Base-by-base conservation (phyloP, 1,284 basidiomycete genomes). In the Hemileia vastatrix region DNA sequence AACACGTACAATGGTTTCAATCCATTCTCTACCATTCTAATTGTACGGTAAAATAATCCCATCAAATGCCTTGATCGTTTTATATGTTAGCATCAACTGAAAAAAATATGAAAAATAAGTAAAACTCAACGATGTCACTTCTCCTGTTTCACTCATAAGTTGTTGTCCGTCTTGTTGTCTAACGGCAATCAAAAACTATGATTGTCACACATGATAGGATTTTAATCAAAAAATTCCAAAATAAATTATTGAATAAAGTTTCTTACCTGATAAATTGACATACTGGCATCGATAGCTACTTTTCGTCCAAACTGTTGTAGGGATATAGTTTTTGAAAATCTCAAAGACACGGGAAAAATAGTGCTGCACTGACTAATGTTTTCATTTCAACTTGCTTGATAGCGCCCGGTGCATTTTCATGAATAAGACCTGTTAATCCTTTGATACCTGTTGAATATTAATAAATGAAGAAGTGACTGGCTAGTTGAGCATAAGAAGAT, bases 1-100 rank as follows among this genome's bases (percentile, higher is more conserved):
- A 99, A 99, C 21, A 99, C 90, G 77, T 97, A 98, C 53, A 87
- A 88, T 0, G 94, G 94, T 75, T 99, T 98, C 75, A 98, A 92
- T 3, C 95, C 95, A 70, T 95, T 91, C 77, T 99, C 95, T n/a
- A 95, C 90, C 79, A 98, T 98, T 21, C 95, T 84, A 65, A 96
- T 89, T 0, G 92, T 95, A 32, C 94, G 84, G 74, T 97, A 97
- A 79, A 98, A 98, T 78, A 97, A 89, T 0, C 94, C 94, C 88
- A 98, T 96, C 15, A 98, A 80, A 78, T 98, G 94, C 78, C 91
- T 86, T 64, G 27, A 9, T 8, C 40, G 18, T 1, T 50, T 23
- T 21, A 54, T n/a, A 47, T 40, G 57, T 18, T 31, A 48, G 21
- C 58, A 13, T 60, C 40, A 52, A 32, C 48, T 44, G n/a, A 65